Conservation (phyloP, 2,329 filamentous ascomycete genomes). For the Colletotrichum liriopes region DNA sequence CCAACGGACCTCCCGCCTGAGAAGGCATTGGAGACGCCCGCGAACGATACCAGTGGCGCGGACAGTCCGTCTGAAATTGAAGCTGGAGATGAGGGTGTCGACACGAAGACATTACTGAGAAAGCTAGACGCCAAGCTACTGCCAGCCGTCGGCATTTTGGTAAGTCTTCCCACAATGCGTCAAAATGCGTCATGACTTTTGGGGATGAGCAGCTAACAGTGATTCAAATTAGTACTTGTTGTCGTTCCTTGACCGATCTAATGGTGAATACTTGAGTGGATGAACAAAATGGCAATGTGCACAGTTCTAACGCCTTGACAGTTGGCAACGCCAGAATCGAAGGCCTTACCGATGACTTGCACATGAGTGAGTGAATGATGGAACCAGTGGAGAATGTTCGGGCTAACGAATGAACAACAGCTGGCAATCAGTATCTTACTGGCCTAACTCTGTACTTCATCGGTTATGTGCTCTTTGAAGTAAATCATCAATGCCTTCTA, state of each 20-base stretch:
- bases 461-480: conserved; percentile 72
- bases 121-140: conserved; percentile 69
- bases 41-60: conserved; percentile 19
- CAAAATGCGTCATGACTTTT: too few relatives aligned
- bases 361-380: conserved; percentile 63
- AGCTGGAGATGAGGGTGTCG: conserved; percentile 51
- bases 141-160: conserved; percentile 67
- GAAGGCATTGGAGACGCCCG: conserved; percentile 25
- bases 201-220: not conserved
- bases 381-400: conserved; percentile 40
- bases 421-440: conserved; percentile 75
- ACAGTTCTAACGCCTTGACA: conserved; percentile 47
- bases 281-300: conserved; percentile 45
- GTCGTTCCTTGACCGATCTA: conserved; percentile 71
- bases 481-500: conserved; percentile 42
- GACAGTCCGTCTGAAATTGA: conserved; percentile 35
- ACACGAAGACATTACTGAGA: conserved; percentile 71
- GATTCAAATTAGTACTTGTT: conserved; percentile 61
- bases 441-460: conserved; percentile 78
- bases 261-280: conserved; percentile 59
- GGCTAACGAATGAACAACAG: conserved; percentile 48
- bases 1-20: conserved; percentile 21
- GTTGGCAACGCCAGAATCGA: conserved; percentile 73
- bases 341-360: conserved; percentile 65
- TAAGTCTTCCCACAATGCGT: not conserved